These are phyloP conservation scores for Umbelopsis ramanniana DNA, from an alignment of 192 early-diverging fungal species.

Conservation along the genomic window DNA sequence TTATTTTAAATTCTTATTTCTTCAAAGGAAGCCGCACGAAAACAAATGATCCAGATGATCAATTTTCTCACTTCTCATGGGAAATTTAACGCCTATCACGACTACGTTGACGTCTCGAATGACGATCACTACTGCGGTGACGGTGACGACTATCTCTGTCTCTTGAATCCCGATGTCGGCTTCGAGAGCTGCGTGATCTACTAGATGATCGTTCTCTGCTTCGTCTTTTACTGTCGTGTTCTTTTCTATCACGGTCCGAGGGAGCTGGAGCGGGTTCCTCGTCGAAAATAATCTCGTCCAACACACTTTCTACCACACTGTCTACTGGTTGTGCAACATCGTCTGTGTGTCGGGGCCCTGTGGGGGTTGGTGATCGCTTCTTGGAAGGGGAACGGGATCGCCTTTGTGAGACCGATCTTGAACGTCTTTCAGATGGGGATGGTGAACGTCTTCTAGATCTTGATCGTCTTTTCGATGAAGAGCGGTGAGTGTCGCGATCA, in stretches of 20 bases:
- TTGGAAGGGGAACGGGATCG: slow-evolving; percentile 11
- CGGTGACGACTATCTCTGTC: slow-evolving; percentile 22
- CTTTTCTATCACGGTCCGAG: neutral
- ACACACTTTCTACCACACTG: slow-evolving; percentile 15
- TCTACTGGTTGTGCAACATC: neutral
- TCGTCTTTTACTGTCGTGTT: neutral
- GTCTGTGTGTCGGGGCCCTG: neutral
- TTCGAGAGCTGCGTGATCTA: slow-evolving; percentile 24
- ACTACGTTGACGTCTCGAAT: slow-evolving; percentile 6
- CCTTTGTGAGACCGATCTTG: neutral
- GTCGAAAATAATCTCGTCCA: slow-evolving; percentile 11
- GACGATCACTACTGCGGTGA: slow-evolving; percentile 7
- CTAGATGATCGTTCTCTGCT: slow-evolving; percentile 27
- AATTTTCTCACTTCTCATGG: neutral
- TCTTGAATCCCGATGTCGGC: slow-evolving; percentile 23
- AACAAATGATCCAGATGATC: no score
- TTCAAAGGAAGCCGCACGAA: no score
- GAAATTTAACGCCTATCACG: neutral
- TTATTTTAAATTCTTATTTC: no score
- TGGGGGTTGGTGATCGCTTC: neutral
- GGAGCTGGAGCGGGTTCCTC: neutral
- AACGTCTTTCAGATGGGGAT: slow-evolving; percentile 2
- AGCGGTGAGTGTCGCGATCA: neutral
- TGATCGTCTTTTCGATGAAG: slow-evolving; percentile 19
- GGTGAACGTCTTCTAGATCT: neutral